Conservation (phyloP, 352 stramenopile species). For the Hyaloperonospora brassicae region DNA sequence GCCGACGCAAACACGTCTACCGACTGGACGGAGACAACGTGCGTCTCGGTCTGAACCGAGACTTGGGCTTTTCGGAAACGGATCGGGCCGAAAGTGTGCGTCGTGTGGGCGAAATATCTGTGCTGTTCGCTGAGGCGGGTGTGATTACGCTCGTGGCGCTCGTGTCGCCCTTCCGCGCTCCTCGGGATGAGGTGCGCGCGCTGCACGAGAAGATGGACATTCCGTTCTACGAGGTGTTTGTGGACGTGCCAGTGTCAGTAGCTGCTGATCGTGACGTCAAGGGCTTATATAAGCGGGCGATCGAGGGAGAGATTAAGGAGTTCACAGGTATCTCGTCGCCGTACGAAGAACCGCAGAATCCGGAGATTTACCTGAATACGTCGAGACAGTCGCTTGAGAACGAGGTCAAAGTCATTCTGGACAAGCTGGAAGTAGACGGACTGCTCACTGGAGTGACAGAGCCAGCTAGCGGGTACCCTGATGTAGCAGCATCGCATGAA, state of each 20-base stretch:
- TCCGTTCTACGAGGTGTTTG: constrained; percentile 98
- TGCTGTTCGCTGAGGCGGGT: constrained; percentile 93
- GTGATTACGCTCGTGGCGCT: constrained; percentile 97
- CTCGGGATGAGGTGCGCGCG: constrained; percentile 91
- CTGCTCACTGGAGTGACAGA: constrained; percentile 53
- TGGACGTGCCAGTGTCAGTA: constrained; percentile 95
- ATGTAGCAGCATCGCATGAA: constrained; percentile 83
- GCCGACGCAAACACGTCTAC: constrained; percentile 94
- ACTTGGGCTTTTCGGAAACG: constrained; percentile 92
- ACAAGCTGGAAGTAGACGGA: constrained; percentile 49
- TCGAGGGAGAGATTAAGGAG: constrained; percentile 94
- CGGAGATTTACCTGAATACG: constrained; percentile 94
- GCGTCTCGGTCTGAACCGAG: constrained; percentile 95
- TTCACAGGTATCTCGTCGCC: constrained; percentile 98
- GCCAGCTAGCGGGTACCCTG: constrained; percentile 53
- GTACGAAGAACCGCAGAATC: constrained; percentile 91
- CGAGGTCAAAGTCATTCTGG: constrained; percentile 57
- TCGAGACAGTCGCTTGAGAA: constrained; percentile 91
- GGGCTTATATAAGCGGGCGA: constrained; percentile 90
- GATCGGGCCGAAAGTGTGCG: constrained; percentile 95
- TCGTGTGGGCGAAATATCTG: constrained; percentile 94
- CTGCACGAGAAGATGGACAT: constrained; percentile 90
- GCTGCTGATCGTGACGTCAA: constrained; percentile 96
- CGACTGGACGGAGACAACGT: constrained; percentile 98
- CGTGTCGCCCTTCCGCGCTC: constrained; percentile 92